Evolutionary conservation across 148 eudicot species (phyloP).

Genomic region (Linanthus parryae): DNA sequence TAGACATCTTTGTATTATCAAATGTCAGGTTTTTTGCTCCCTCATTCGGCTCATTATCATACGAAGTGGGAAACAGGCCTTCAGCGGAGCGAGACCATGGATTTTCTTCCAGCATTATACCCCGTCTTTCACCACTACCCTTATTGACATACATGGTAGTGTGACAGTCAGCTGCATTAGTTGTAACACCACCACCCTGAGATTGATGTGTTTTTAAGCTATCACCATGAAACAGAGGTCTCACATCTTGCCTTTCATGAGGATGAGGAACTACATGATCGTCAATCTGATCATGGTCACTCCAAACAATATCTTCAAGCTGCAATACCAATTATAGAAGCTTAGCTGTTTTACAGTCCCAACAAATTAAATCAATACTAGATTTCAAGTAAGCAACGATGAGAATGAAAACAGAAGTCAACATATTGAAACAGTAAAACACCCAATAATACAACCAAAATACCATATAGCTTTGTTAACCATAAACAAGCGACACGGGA

Average conservation of each 20-base stretch:
- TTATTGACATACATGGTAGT: constrained; percentile 20
- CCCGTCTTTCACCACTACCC: constrained; percentile 30
- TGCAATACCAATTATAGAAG: constrained; percentile 37
- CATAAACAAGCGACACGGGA: too few species aligned
- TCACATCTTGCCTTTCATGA: constrained; percentile 16
- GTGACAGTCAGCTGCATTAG: constrained; percentile 22
- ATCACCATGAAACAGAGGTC: constrained; percentile 25
- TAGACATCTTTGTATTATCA: constrained; percentile 28
- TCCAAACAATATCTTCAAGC: constrained; percentile 82
- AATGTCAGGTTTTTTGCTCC: constrained; percentile 30
- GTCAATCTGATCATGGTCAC: constrained; percentile 51
- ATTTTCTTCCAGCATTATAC: constrained; percentile 42
- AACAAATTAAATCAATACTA: too few species aligned
- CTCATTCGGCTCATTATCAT: constrained; percentile 26
- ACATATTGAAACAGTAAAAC: too few species aligned
- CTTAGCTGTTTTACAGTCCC: constrained; percentile 27
- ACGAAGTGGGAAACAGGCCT: constrained; percentile 31
- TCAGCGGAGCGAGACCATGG: constrained; percentile 29
- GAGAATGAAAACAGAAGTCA: too few species aligned
- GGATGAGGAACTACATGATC: constrained; percentile 79
- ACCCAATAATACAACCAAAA: too few species aligned
- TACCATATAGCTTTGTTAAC: too few species aligned
- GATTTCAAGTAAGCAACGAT: too few species aligned
- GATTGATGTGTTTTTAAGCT: constrained; percentile 32
- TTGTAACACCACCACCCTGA: constrained; percentile 26